Evolutionary conservation across 768 basidiomycete genomes (phyloP), one percentile per base, ranked within the genome.

Genomic region (Boletus barrowsii): DNA sequence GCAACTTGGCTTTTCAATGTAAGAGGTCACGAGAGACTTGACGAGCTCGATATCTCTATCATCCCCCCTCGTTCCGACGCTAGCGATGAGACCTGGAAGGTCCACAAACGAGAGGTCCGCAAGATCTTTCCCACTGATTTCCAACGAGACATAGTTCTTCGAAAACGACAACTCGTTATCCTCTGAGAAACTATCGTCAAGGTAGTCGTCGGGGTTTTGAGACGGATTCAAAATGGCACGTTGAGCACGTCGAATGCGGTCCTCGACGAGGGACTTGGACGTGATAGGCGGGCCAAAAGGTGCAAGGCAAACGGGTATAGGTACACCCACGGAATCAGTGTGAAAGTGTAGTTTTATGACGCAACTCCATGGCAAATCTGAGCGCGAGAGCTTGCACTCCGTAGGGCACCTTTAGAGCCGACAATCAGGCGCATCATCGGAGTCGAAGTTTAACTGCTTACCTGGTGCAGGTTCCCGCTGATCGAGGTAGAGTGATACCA

Each of bases 101-200:
- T 51, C 49, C 10, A 51, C 50, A 4, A 51, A 51, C 8, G 50
- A 51, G n/a, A 51, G 50, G 11, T 51, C 50, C 2, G 50, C 50
- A 4, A 51, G 50, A 14, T 44, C 50, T 29, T 29, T 26, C 4
- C 50, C 50, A 5, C 24, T 43, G 10, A 51, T 51, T 26, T 44
- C 50, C 4, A 51, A 20, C 9, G 50, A 51, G 13, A 51, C 33
- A n/a, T 51, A 51, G 24, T 51, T 51, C n/a, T 51, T 51, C 17
- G 49, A 51, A 36, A 51, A 51, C 1, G 50, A 51, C 9, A 44
- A n/a, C 5, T 51, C 35, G 5, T 44, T 51, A 2, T 44, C 42
- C 3, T 36, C 24, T 5, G 32, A 2, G 5, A 30, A 1, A 11
- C 10, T 13, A 2, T 20, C 35, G 5, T 18, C 2, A 14, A 51